Evolutionary conservation across 2,329 filamentous ascomycete species (phyloP).

Genomic region (Aspergillus versicolor): DNA sequence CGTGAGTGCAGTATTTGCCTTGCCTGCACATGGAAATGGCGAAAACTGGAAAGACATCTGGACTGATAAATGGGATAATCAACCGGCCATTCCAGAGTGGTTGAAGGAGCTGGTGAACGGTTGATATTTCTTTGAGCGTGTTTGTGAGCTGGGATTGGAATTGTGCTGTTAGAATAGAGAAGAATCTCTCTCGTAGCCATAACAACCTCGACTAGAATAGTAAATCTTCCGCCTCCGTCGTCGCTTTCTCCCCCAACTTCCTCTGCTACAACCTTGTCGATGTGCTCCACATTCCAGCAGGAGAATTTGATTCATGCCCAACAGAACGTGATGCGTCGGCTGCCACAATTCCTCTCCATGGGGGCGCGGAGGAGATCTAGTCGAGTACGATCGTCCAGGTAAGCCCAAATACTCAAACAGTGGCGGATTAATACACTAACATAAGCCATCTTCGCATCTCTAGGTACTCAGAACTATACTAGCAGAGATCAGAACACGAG

Average conservation of each 20-base stretch:
- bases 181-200: neutral
- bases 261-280: neutral
- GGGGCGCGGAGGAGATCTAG: neutral
- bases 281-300: neutral
- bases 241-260: neutral
- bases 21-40: conserved; percentile 52
- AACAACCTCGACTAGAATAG: neutral
- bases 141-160: neutral
- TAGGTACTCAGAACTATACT: neutral
- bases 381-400: neutral
- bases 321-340: neutral
- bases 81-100: conserved; percentile 62
- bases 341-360: neutral
- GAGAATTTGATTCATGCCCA: neutral
- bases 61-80: conserved; percentile 62
- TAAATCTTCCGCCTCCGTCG: neutral
- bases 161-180: neutral
- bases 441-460: conserved; percentile 4
- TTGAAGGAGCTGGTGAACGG: conserved; percentile 52
- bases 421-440: neutral
- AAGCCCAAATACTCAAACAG: neutral
- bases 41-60: conserved; percentile 26
- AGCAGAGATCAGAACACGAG: neutral
- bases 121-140: neutral
- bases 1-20: conserved; percentile 68